Evolutionary conservation across 768 basidiomycete species (phyloP).

Genomic region (Suillus discolor): DNA sequence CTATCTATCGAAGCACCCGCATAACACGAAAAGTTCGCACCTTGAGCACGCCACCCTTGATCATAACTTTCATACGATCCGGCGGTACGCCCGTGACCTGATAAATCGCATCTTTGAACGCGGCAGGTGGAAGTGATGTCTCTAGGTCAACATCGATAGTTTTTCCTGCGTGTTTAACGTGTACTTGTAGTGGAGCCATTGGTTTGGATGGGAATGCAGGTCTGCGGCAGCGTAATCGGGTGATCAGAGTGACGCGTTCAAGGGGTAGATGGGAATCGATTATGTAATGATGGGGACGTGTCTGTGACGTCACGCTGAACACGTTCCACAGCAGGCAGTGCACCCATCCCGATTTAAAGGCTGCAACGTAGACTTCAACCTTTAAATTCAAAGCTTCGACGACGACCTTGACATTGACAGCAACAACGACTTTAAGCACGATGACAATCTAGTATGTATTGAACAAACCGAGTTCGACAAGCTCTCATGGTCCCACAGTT

Average conservation of each 20-base stretch:
- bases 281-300: conserved; percentile 20
- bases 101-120: conserved; percentile 85
- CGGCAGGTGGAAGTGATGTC: conserved; percentile 62
- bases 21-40: conserved; percentile 41
- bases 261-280: conserved; percentile 28
- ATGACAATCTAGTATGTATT: conserved; percentile 53
- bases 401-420: neutral
- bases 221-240: conserved; percentile 1
- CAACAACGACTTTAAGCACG: conserved; percentile 11
- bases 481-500: conserved; percentile 44
- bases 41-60: conserved; percentile 91
- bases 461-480: neutral
- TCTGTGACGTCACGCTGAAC: conserved; percentile 31
- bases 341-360: neutral
- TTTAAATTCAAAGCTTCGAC: neutral
- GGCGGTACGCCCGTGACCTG: conserved; percentile 82
- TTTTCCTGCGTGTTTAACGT: conserved; percentile 92
- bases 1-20: conserved; percentile 6
- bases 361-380: neutral
- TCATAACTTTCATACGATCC: conserved; percentile 97
- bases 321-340: conserved; percentile 19
- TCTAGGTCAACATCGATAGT: conserved; percentile 71
- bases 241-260: conserved; percentile 17
- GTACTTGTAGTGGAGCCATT: conserved; percentile 74
- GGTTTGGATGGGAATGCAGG: conserved; percentile 14